These are phyloP conservation scores for Metschnikowia baotianmanensis DNA, from an alignment of 805 yeast species.

Conservation along the genomic window DNA sequence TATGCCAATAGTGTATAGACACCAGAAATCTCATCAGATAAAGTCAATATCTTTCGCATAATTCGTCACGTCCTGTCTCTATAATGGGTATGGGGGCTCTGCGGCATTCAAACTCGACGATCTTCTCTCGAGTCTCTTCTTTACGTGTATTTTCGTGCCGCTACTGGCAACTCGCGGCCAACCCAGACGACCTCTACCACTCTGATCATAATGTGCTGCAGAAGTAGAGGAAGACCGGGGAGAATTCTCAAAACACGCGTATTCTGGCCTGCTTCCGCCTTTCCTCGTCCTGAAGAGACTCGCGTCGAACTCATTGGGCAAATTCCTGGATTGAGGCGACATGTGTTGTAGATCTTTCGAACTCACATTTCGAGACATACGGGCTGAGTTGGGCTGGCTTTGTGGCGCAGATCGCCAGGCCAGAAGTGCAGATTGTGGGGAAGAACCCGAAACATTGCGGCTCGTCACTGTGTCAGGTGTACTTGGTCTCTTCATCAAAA, in stretches of 20 bases:
- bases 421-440: neutral
- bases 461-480: neutral
- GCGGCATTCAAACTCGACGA: neutral
- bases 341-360: neutral
- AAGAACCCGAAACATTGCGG: neutral
- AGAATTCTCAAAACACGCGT: too few species aligned
- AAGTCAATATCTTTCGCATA: too few species aligned
- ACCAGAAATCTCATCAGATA: too few species aligned
- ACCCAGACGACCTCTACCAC: neutral
- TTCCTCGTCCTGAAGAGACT: too few species aligned
- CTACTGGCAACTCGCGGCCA: neutral
- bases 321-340: neutral
- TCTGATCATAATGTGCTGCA: neutral
- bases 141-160: neutral
- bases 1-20: too few species aligned
- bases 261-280: too few species aligned
- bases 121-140: neutral
- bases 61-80: too few species aligned
- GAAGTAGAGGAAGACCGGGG: too few species aligned
- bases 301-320: neutral
- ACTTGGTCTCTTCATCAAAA: too few species aligned
- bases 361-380: neutral
- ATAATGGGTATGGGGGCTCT: conserved; percentile 2
- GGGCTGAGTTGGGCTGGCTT: neutral
- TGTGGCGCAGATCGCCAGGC: conserved; percentile 1